Percentiles rank a stretch among this genome's conserved stretches.
Evolutionary conservation across 306 rosid genomes (phyloP).

Genomic region (Rosa lucieae): DNA sequence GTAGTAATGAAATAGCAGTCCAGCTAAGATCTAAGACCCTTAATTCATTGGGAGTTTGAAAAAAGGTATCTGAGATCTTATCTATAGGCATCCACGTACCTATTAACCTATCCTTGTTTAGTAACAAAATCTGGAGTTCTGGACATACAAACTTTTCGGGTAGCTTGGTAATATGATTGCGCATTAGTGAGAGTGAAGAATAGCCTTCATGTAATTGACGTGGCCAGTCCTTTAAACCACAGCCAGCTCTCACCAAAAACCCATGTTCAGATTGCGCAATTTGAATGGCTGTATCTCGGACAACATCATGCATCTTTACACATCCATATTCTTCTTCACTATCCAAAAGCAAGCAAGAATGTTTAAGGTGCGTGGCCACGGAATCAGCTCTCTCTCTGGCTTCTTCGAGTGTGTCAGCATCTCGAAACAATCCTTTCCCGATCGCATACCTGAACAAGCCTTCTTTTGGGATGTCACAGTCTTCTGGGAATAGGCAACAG

Average conservation of each 20-base stretch:
- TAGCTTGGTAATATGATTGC: not conserved
- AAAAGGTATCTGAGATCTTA: no score
- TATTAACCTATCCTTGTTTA: rapidly evolving
- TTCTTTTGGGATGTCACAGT: no score
- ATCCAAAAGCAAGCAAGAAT: slow-evolving; percentile 11
- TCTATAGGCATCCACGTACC: no score
- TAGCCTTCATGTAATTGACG: not conserved
- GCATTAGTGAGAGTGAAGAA: not conserved
- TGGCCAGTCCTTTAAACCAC: not conserved
- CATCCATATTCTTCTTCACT: not conserved
- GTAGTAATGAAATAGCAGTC: no score
- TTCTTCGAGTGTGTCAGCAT: no score
- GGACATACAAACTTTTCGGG: not conserved
- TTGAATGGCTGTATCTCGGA: not conserved
- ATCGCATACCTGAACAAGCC: no score
- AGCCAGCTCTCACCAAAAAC: not conserved
- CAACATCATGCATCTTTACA: slow-evolving; percentile 18
- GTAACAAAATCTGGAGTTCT: not conserved
- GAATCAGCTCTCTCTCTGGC: no score
- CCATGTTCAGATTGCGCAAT: not conserved
- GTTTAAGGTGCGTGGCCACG: rapidly evolving
- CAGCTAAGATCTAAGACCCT: no score
- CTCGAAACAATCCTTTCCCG: no score
- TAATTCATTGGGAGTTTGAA: no score
- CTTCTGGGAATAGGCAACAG: no score